Percentiles rank a stretch among this genome's conserved stretches.
Conservation (phyloP, 1,139 yeast species). For the Sugiyamaella xylanicola region DNA sequence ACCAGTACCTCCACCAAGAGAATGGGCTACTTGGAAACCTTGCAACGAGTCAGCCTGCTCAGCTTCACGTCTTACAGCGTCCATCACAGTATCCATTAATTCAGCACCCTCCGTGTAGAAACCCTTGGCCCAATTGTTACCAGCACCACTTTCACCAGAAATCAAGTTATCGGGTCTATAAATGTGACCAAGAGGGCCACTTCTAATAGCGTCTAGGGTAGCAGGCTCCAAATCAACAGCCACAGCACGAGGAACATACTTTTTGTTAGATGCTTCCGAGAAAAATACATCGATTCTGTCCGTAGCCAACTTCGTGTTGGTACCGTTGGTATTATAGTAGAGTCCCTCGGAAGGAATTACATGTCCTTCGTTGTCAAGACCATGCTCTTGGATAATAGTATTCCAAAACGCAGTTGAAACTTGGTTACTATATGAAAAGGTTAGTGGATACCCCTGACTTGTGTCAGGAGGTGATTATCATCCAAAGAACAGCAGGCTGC, state of each 20-base stretch:
- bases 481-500: too few relatives aligned
- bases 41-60: slow-evolving; percentile 49
- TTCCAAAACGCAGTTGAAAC: slow-evolving; percentile 73
- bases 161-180: slow-evolving; percentile 52
- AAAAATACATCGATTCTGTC: slow-evolving; percentile 40
- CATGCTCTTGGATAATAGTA: slow-evolving; percentile 67
- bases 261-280: slow-evolving; percentile 43
- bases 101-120: slow-evolving; percentile 53
- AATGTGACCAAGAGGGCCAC: slow-evolving; percentile 47
- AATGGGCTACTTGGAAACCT: slow-evolving; percentile 53
- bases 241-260: slow-evolving; percentile 52
- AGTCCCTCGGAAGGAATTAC: slow-evolving; percentile 26
- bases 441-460: slow-evolving; percentile 3
- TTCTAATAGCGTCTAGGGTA: slow-evolving; percentile 48
- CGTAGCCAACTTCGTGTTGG: slow-evolving; percentile 31
- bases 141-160: slow-evolving; percentile 50
- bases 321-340: slow-evolving; percentile 29
- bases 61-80: slow-evolving; percentile 50
- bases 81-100: slow-evolving; percentile 49
- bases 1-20: slow-evolving; percentile 53
- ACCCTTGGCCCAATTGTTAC: slow-evolving; percentile 55
- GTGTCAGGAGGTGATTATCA: too few relatives aligned
- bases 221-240: slow-evolving; percentile 52
- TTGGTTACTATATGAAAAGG: slow-evolving; percentile 53
- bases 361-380: slow-evolving; percentile 58